Conservation (phyloP, 2,329 filamentous ascomycete species). For the Nothopassalora personata region DNA sequence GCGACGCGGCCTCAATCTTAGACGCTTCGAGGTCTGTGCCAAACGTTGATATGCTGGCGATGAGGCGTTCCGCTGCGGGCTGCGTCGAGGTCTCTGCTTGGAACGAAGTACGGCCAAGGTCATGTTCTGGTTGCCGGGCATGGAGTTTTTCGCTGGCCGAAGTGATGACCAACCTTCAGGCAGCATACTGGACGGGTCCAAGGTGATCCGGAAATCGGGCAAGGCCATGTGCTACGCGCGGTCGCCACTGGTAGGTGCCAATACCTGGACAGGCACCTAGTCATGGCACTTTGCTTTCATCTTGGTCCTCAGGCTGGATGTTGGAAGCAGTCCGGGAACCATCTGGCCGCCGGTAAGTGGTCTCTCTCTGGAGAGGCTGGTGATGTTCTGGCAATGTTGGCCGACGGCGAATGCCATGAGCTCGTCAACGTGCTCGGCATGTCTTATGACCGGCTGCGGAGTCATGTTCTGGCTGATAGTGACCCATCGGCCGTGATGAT, state of each 20-base stretch:
- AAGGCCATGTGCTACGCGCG: neutral
- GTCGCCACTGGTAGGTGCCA: neutral
- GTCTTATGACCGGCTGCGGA: neutral
- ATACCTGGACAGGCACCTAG: neutral
- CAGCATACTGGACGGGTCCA: neutral
- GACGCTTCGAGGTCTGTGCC: too few relatives aligned
- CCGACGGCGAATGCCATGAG: neutral
- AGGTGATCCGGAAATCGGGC: neutral
- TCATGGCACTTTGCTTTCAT: neutral
- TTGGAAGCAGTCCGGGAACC: neutral
- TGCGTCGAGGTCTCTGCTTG: too few relatives aligned
- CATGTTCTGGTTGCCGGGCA: neutral
- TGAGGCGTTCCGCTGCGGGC: too few relatives aligned
- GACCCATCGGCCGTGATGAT: neutral
- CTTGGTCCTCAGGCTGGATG: neutral
- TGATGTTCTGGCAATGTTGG: too few relatives aligned
- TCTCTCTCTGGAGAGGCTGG: too few relatives aligned
- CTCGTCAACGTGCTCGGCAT: neutral
- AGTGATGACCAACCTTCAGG: neutral
- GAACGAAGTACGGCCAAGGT: neutral
- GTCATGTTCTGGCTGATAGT: neutral
- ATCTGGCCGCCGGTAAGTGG: neutral
- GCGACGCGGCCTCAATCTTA: too few relatives aligned
- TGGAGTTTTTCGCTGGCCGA: neutral
- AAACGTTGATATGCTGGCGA: too few relatives aligned